Evolutionary conservation across 306 rosid genomes (phyloP).

Genomic region (Quercus agrifolia): DNA sequence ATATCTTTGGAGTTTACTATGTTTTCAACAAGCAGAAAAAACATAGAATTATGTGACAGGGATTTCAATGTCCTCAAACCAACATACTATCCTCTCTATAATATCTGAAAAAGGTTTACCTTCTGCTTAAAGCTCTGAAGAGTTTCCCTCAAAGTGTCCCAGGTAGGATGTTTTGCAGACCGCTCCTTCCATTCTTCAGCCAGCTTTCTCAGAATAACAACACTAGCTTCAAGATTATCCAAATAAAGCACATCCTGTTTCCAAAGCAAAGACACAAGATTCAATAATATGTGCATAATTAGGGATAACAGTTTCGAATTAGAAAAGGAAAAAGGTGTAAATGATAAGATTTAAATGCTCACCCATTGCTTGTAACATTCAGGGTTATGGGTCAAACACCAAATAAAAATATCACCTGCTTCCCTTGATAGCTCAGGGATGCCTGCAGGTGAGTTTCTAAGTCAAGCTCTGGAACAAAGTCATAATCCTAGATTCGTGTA

Average conservation of each 20-base stretch:
- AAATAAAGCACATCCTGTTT: constrained; percentile 43
- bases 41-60: not conserved
- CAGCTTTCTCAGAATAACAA: constrained; percentile 37
- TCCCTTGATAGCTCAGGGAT: constrained; percentile 41
- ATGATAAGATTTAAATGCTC: constrained; percentile 12
- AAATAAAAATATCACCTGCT: constrained; percentile 39
- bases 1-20: not conserved
- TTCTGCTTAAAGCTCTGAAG: constrained; percentile 36
- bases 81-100: not conserved
- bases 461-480: constrained; percentile 5
- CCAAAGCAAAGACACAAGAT: constrained; percentile 7
- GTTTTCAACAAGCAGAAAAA: constrained; percentile 1
- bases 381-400: constrained; percentile 52
- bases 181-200: constrained; percentile 39
- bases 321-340: not conserved
- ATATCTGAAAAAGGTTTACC: constrained; percentile 22
- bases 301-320: not conserved
- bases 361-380: constrained; percentile 55
- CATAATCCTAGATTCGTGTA: not conserved
- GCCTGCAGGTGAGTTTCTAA: constrained; percentile 30
- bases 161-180: constrained; percentile 26
- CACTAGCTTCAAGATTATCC: constrained; percentile 53
- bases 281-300: not conserved
- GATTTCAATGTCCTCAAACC: not conserved
- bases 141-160: constrained; percentile 38